phyloP scores from a whole-genome alignment of 1,284 basidiomycete species.

The Ustilago vetiveriae region DNA sequence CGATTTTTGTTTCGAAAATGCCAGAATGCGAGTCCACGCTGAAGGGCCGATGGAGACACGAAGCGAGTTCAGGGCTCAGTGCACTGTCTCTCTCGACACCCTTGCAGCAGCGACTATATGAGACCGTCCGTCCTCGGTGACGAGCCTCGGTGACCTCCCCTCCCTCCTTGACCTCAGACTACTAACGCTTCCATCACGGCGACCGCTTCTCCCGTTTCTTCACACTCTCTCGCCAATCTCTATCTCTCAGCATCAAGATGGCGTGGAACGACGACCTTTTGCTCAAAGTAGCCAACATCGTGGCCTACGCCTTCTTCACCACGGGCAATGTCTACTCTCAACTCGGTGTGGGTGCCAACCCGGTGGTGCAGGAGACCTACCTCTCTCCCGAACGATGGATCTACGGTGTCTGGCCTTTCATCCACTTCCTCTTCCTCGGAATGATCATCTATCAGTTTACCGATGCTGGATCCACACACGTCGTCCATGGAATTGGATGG shows the following conservation, averaged over 20 bases:
- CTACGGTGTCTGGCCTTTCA: conserved; percentile 80
- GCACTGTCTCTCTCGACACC: too few species aligned
- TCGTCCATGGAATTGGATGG: conserved; percentile 88
- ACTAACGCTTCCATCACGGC: too few species aligned
- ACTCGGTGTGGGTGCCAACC: conserved; percentile 67
- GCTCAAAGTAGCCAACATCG: conserved; percentile 77
- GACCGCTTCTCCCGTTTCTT: not conserved
- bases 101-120: too few species aligned
- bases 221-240: too few species aligned
- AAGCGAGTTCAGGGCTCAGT: not conserved
- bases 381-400: conserved; percentile 88
- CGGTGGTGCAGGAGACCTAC: conserved; percentile 75
- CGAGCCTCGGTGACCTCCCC: too few species aligned
- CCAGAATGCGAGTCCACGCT: not conserved
- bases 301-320: conserved; percentile 82
- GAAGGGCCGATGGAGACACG: too few species aligned
- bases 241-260: conserved; percentile 19
- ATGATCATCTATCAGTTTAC: conserved; percentile 63
- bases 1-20: conserved; percentile 6
- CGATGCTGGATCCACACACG: conserved; percentile 78
- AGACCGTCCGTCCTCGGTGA: too few species aligned
- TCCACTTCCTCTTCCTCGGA: conserved; percentile 85
- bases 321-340: conserved; percentile 87
- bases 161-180: too few species aligned
- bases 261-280: conserved; percentile 53